Percentiles rank a stretch among this genome's conserved stretches.
phyloP scores from a whole-genome alignment of 2,329 filamentous ascomycete genomes.

The Pseudogymnoascus sp. region DNA sequence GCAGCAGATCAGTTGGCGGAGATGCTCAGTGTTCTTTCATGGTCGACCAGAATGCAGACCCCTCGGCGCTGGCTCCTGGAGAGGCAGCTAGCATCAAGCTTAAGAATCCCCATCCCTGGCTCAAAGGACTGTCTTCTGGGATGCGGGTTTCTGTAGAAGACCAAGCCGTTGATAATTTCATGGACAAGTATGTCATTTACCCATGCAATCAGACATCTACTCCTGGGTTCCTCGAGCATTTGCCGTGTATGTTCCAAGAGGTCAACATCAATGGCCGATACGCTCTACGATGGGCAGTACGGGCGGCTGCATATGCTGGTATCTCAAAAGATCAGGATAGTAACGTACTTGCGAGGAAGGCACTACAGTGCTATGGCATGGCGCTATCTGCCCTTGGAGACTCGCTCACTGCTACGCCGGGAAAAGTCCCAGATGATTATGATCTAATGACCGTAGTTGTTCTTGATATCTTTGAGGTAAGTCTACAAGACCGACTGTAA shows the following conservation, averaged over 20 bases:
- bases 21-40: slow-evolving; percentile 4
- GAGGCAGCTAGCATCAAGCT: slow-evolving; percentile 8
- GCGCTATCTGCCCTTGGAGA: slow-evolving; percentile 28
- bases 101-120: slow-evolving; percentile 19
- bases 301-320: slow-evolving; percentile 30
- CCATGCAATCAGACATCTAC: slow-evolving; percentile 30
- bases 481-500: neutral
- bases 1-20: neutral
- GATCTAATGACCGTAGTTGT: slow-evolving; percentile 34
- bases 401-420: slow-evolving; percentile 23
- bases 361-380: slow-evolving; percentile 29
- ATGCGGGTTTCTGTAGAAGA: slow-evolving; percentile 21
- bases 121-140: slow-evolving; percentile 16
- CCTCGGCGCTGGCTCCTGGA: neutral
- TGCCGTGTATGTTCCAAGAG: slow-evolving; percentile 31
- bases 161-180: slow-evolving; percentile 26
- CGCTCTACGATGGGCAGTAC: slow-evolving; percentile 32
- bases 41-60: neutral
- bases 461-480: slow-evolving; percentile 34
- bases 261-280: slow-evolving; percentile 30
- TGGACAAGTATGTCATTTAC: slow-evolving; percentile 33
- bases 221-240: slow-evolving; percentile 33
- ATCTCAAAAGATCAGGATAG: slow-evolving; percentile 22
- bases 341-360: slow-evolving; percentile 20
- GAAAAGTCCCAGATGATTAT: slow-evolving; percentile 31